A percentile compares a stretch with the other conserved stretches of the same genome.
These are phyloP conservation scores for Vitis amurensis DNA, from an alignment of 164 flowering plant species.

Conservation along the genomic window DNA sequence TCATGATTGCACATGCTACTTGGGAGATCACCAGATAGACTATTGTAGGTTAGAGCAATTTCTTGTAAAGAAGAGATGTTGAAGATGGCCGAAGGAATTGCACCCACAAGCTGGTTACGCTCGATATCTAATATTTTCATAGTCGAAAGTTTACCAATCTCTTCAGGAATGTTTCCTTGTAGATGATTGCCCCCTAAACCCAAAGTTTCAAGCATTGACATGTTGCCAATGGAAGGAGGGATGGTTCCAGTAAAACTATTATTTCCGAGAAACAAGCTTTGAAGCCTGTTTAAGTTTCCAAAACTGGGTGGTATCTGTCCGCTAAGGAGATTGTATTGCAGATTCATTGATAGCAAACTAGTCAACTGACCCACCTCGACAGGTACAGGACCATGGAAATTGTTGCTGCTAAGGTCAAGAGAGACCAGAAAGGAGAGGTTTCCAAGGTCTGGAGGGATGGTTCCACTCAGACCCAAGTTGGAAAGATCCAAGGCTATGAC, in stretches of 20 bases:
- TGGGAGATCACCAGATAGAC: too few species aligned
- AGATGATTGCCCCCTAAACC: background rate
- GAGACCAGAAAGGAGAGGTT: slow-evolving; percentile 11
- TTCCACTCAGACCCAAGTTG: slow-evolving; percentile 8
- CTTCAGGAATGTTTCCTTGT: background rate
- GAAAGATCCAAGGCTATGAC: slow-evolving; percentile 7
- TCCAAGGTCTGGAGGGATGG: background rate
- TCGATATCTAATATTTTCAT: background rate
- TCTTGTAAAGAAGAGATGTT: too few species aligned
- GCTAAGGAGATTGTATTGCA: background rate
- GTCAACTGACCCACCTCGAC: background rate
- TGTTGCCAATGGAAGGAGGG: background rate
- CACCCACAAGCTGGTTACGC: too few species aligned
- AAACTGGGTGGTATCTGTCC: background rate
- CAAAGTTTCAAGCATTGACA: background rate
- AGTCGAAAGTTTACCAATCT: background rate
- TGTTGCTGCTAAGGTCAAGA: slow-evolving; percentile 7
- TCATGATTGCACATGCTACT: too few species aligned
- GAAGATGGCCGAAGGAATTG: too few species aligned
- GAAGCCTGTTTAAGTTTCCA: too few species aligned
- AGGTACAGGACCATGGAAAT: background rate
- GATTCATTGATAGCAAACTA: background rate
- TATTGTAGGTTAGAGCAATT: too few species aligned
- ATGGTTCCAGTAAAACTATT: background rate
- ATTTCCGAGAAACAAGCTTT: background rate